Conservation (phyloP, 768 basidiomycete genomes). For the Phlebiopsis gigantea region DNA sequence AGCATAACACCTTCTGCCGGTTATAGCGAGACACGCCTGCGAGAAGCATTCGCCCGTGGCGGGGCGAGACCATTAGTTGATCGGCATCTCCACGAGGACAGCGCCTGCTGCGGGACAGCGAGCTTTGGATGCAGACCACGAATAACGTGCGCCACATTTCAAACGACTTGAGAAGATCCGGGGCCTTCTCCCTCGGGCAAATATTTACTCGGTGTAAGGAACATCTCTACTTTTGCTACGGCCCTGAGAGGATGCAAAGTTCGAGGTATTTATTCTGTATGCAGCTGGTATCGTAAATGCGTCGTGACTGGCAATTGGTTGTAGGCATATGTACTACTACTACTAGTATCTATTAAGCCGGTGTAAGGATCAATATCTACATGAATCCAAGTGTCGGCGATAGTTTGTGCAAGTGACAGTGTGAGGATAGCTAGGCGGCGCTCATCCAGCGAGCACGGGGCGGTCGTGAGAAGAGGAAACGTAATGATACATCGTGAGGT, state of each 20-base stretch:
- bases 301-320: not conserved
- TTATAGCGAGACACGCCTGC: too few relatives aligned
- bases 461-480: not conserved
- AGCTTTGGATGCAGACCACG: not conserved
- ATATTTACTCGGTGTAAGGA: not conserved
- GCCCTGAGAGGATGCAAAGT: not conserved
- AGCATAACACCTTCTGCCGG: too few relatives aligned
- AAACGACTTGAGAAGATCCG: not conserved
- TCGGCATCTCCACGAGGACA: not conserved
- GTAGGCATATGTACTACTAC: not conserved
- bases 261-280: not conserved
- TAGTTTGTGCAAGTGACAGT: not conserved
- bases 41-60: too few relatives aligned
- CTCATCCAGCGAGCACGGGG: constrained; percentile 1
- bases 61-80: too few relatives aligned
- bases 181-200: not conserved
- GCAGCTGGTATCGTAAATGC: not conserved
- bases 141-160: not conserved
- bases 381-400: not conserved
- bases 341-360: not conserved
- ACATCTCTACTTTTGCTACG: not conserved
- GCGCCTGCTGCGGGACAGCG: too few relatives aligned
- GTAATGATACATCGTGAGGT: not conserved
- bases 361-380: not conserved
- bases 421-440: not conserved